Percentiles rank a stretch among this genome's conserved stretches.
phyloP scores from a whole-genome alignment of 768 basidiomycete species.

The Hypsizygus marmoreus region DNA sequence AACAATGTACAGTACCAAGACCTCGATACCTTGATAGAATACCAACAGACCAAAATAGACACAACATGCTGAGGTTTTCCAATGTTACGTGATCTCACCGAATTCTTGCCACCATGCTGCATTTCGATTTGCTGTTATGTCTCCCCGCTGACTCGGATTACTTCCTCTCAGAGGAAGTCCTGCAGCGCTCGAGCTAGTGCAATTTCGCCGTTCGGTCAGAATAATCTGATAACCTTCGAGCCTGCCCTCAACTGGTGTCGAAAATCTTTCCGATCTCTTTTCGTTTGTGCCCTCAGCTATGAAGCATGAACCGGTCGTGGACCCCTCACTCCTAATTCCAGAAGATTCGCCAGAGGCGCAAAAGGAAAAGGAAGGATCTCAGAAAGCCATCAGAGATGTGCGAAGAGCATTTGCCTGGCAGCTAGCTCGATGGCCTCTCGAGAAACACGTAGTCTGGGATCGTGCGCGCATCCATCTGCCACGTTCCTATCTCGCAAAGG shows the following conservation, averaged over 20 bases:
- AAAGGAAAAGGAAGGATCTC: slow-evolving; percentile 25
- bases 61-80: too few species aligned
- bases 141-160: too few species aligned
- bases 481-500: slow-evolving; percentile 36
- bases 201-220: too few species aligned
- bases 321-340: slow-evolving; percentile 15
- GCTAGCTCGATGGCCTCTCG: slow-evolving; percentile 40
- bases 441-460: slow-evolving; percentile 30
- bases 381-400: slow-evolving; percentile 28
- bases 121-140: too few species aligned
- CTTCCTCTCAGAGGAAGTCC: too few species aligned
- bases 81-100: too few species aligned
- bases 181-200: too few species aligned
- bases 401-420: slow-evolving; percentile 40
- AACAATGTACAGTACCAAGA: too few species aligned
- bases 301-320: slow-evolving; percentile 15
- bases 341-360: slow-evolving; percentile 21
- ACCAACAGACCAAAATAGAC: too few species aligned
- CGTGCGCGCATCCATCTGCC: slow-evolving; percentile 39
- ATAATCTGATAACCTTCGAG: too few species aligned
- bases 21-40: too few species aligned
- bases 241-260: neutral
- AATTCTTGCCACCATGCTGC: too few species aligned
- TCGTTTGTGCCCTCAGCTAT: neutral
- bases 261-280: neutral